phyloP scores from a whole-genome alignment of 371 early-diverging fungal genomes.

The Mortierella sp. region DNA sequence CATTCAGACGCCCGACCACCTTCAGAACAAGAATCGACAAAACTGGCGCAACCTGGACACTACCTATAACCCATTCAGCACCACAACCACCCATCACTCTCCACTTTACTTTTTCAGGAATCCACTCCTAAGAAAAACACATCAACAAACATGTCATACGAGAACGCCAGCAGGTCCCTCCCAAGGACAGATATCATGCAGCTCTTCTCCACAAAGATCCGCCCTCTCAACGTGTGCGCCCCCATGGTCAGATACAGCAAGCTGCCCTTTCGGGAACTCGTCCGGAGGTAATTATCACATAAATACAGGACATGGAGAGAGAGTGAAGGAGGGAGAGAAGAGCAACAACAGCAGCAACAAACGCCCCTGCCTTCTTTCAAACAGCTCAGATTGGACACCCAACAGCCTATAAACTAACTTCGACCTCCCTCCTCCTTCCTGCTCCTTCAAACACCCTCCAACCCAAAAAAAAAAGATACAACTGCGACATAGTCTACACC shows the following conservation, averaged over 20 bases:
- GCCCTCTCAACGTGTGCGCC: constrained; percentile 85
- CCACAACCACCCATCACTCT: neutral
- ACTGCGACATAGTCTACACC: constrained; percentile 94
- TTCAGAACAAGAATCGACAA: neutral
- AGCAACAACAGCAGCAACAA: neutral
- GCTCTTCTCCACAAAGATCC: constrained; percentile 57
- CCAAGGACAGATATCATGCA: constrained; percentile 53
- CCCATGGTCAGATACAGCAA: constrained; percentile 99
- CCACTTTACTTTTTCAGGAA: neutral
- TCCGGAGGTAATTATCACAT: constrained; percentile 72
- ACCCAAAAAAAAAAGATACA: constrained; percentile 68
- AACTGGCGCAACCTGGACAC: neutral
- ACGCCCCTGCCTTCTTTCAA: no score
- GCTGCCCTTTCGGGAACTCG: constrained; percentile 91
- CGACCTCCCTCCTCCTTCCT: neutral
- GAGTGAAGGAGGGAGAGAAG: no score
- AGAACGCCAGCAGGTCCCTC: constrained; percentile 4
- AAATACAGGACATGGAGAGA: neutral
- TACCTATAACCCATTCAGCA: neutral
- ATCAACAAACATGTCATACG: neutral
- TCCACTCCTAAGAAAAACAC: neutral
- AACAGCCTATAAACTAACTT: neutral
- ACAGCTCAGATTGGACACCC: neutral
- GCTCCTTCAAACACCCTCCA: neutral
- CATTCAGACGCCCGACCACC: neutral